phyloP scores from a whole-genome alignment of 2,329 filamentous ascomycete species.

The Rutstroemia sp. region DNA sequence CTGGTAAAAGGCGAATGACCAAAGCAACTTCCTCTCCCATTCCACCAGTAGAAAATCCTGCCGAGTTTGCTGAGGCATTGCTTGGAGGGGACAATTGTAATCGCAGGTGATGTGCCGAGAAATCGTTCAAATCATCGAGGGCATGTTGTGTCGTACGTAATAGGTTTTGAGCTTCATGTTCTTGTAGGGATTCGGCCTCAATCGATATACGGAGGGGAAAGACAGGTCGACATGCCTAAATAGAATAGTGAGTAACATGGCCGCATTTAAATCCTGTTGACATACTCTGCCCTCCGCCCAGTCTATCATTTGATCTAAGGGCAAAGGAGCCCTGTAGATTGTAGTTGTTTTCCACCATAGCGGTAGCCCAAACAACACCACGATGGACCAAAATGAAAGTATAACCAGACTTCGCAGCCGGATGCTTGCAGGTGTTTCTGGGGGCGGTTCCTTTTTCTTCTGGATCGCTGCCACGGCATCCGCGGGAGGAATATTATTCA shows the following conservation, averaged over 20 bases:
- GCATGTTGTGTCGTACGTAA: conserved; percentile 77
- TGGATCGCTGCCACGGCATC: conserved; percentile 20
- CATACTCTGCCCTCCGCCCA: conserved; percentile 86
- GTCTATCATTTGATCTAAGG: conserved; percentile 75
- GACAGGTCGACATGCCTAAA: conserved; percentile 75
- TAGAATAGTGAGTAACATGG: conserved; percentile 13
- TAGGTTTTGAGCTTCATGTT: conserved; percentile 63
- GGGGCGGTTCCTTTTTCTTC: conserved; percentile 46
- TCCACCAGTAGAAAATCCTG: conserved; percentile 28
- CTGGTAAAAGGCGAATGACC: conserved; percentile 62
- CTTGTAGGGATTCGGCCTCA: conserved; percentile 57
- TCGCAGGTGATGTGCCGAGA: conserved; percentile 75
- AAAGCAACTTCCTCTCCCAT: conserved; percentile 51
- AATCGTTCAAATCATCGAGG: conserved; percentile 80
- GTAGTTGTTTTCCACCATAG: conserved; percentile 96
- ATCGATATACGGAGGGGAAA: conserved; percentile 81
- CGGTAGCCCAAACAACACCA: conserved; percentile 75
- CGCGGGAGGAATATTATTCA: conserved; percentile 14
- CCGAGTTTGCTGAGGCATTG: conserved; percentile 15
- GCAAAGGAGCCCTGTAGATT: conserved; percentile 80
- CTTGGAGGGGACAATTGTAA: conserved; percentile 50
- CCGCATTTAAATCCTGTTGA: neutral
- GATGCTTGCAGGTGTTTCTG: conserved; percentile 64
- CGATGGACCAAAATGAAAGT: conserved; percentile 83
- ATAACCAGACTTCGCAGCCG: conserved; percentile 69